Conservation (phyloP, 495 filamentous ascomycete genomes). For the Saxophila tyrrhenica region DNA sequence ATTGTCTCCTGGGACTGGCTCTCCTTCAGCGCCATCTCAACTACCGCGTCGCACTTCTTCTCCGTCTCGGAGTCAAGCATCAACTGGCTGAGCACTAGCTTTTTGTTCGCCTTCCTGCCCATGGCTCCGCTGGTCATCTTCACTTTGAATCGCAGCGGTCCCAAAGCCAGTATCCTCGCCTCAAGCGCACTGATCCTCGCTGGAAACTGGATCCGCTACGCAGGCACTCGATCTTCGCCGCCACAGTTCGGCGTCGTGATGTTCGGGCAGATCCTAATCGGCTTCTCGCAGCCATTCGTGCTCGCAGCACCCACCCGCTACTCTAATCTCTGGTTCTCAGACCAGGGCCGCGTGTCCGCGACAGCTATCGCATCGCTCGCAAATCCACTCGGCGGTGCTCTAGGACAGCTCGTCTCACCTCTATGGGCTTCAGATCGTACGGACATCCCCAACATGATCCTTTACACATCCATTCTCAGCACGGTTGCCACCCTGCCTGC, state of each 20-base stretch:
- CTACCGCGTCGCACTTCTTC: constrained; percentile 67
- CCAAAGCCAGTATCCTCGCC: constrained; percentile 64
- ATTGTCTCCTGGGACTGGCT: constrained; percentile 97
- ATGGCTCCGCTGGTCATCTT: constrained; percentile 67
- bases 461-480: constrained; percentile 79
- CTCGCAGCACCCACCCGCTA: constrained; percentile 78
- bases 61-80: constrained; percentile 60
- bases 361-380: constrained; percentile 77
- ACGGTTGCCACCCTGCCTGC: constrained; percentile 62
- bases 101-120: constrained; percentile 71
- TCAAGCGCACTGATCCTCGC: constrained; percentile 61
- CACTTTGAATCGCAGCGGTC: constrained; percentile 65
- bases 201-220: constrained; percentile 92
- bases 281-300: constrained; percentile 85
- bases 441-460: constrained; percentile 69
- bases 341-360: constrained; percentile 68
- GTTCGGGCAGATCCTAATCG: constrained; percentile 90
- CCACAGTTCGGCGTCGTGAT: constrained; percentile 64
- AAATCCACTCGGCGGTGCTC: constrained; percentile 76
- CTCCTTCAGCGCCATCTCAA: constrained; percentile 78
- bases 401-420: constrained; percentile 78
- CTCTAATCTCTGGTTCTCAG: constrained; percentile 89
- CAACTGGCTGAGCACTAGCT: constrained; percentile 85
- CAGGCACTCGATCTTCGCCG: constrained; percentile 48
- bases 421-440: constrained; percentile 50